These are phyloP conservation scores for Lodderomyces jiufengensis DNA, from an alignment of 1,139 yeast genomes.

Conservation along the genomic window DNA sequence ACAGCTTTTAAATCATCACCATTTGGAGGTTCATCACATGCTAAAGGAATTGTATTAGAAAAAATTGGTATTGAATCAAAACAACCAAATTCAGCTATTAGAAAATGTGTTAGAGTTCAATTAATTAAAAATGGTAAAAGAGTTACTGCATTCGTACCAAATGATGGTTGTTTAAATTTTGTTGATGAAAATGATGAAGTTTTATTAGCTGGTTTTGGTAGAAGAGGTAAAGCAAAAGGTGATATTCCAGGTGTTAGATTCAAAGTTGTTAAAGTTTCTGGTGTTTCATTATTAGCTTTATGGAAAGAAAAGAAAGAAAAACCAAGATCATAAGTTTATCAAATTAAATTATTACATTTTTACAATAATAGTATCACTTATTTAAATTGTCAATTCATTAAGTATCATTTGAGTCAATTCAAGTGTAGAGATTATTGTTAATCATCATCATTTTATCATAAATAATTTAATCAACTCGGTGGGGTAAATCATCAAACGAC, in stretches of 20 bases:
- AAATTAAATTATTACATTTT: too few relatives aligned
- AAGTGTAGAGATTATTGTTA: too few relatives aligned
- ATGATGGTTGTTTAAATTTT: slow-evolving; percentile 99
- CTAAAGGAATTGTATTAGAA: slow-evolving; percentile 99
- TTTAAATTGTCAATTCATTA: too few relatives aligned
- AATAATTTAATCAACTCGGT: too few relatives aligned
- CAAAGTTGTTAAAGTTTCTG: slow-evolving; percentile 99
- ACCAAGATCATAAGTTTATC: slow-evolving; percentile 86
- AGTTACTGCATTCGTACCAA: slow-evolving; percentile 99
- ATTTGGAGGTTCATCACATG: slow-evolving; percentile 99
- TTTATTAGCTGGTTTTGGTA: slow-evolving; percentile 99
- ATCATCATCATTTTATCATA: too few relatives aligned
- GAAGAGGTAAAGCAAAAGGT: slow-evolving; percentile 99
- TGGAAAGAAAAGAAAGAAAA: slow-evolving; percentile 99
- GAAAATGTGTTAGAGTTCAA: slow-evolving; percentile 99
- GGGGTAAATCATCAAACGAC: too few relatives aligned
- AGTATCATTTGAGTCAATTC: too few relatives aligned
- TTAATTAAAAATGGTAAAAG: slow-evolving; percentile 99
- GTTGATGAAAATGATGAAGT: slow-evolving; percentile 99
- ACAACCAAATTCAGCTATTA: slow-evolving; percentile 99
- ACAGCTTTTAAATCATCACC: slow-evolving; percentile 99
- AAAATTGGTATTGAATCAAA: slow-evolving; percentile 99
- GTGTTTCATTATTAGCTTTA: slow-evolving; percentile 98
- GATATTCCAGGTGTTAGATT: slow-evolving; percentile 99
- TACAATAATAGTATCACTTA: too few relatives aligned